Conservation (phyloP, 805 yeast genomes). For the Candida maesae region DNA sequence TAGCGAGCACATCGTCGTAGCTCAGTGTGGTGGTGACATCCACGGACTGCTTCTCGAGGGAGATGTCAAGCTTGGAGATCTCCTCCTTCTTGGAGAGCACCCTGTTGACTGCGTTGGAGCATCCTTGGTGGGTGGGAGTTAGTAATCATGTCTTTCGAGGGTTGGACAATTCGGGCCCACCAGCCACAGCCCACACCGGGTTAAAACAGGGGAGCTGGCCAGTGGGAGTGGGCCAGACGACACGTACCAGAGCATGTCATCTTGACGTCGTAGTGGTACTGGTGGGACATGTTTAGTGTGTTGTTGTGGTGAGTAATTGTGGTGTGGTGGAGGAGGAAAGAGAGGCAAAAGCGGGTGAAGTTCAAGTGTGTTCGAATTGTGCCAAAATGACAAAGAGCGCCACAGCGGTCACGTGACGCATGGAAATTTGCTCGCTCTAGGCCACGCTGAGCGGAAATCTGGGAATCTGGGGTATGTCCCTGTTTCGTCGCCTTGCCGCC, state of each 20-base stretch:
- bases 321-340: too few relatives aligned
- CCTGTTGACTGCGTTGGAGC: conserved; percentile 81
- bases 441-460: too few relatives aligned
- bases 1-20: conserved; percentile 74
- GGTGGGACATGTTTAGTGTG: conserved; percentile 39
- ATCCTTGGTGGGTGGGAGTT: conserved; percentile 39
- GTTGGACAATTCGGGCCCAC: too few relatives aligned
- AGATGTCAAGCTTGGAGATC: conserved; percentile 66
- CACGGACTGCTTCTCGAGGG: conserved; percentile 78
- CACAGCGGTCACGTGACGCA: too few relatives aligned
- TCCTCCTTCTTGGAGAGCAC: conserved; percentile 71
- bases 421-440: too few relatives aligned
- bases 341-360: too few relatives aligned
- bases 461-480: too few relatives aligned
- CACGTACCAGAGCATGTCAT: conserved; percentile 72
- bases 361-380: too few relatives aligned
- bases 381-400: too few relatives aligned
- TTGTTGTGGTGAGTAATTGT: too few relatives aligned
- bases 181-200: background rate
- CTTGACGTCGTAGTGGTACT: conserved; percentile 75
- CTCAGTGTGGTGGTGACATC: conserved; percentile 63
- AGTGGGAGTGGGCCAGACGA: background rate
- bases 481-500: too few relatives aligned
- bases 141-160: conserved; percentile 1
- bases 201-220: background rate